Evolutionary conservation across 257 asterid species (phyloP).

Genomic region (Dorcoceras hygrometricum): DNA sequence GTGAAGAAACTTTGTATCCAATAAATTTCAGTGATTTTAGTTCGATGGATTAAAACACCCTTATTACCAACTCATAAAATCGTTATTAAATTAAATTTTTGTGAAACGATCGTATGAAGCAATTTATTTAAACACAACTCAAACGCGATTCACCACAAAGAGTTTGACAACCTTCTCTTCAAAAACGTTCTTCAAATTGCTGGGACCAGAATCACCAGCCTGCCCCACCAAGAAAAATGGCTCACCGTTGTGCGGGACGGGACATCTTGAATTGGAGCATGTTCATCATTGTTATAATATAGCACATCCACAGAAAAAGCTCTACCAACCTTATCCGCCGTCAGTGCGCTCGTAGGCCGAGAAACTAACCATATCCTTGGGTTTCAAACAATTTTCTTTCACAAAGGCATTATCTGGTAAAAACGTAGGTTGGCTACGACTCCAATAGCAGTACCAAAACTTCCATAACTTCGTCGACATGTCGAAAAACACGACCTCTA

Average conservation of each 20-base stretch:
- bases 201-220: no score
- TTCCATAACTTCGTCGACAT: conserved; percentile 51
- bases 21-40: no score
- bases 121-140: conserved; percentile 1
- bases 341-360: conserved; percentile 30
- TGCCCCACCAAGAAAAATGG: neutral
- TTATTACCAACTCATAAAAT: no score
- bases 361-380: conserved; percentile 48
- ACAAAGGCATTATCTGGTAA: conserved; percentile 57
- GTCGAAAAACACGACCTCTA: conserved; percentile 45
- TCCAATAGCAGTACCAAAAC: conserved; percentile 67
- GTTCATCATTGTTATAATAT: neutral
- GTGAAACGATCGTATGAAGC: neutral
- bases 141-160: conserved; percentile 31
- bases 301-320: conserved; percentile 26
- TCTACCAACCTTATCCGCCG: conserved; percentile 21
- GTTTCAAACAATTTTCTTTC: conserved; percentile 39
- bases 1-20: no score
- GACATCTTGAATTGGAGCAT: conserved; percentile 16
- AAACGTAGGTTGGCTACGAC: conserved; percentile 71
- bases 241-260: conserved; percentile 7
- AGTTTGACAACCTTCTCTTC: conserved; percentile 25
- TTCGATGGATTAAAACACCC: no score
- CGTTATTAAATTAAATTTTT: no score
- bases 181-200: no score